Evolutionary conservation across 306 rosid genomes (phyloP).

Genomic region (Trifolium fragiferum): DNA sequence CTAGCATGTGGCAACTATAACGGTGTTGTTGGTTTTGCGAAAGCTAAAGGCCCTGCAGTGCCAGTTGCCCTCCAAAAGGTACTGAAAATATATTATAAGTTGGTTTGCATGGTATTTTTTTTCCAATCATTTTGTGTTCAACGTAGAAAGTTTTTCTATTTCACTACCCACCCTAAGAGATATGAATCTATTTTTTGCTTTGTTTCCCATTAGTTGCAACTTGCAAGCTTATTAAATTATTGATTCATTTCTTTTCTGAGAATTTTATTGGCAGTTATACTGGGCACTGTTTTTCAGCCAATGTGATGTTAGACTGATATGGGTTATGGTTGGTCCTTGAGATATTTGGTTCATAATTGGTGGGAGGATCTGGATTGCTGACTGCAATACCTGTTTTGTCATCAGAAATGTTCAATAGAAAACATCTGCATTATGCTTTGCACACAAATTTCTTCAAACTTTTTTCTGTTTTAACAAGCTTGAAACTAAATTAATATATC

Average conservation of each 20-base stretch:
- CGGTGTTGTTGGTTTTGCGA: conserved; percentile 88
- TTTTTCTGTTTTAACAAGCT: conserved; percentile 21
- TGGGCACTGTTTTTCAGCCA: conserved; percentile 22
- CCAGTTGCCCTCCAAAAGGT: conserved; percentile 91
- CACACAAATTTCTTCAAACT: neutral
- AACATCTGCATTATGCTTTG: conserved; percentile 10
- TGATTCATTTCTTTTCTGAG: neutral
- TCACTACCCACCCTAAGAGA: neutral
- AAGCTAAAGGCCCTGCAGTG: conserved; percentile 90
- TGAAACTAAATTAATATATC: conserved; percentile 6
- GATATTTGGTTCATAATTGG: conserved; percentile 25
- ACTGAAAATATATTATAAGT: conserved; percentile 38
- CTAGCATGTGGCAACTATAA: conserved; percentile 94
- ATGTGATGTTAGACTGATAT: conserved; percentile 10
- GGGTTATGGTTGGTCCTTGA: conserved; percentile 3
- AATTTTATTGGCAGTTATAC: neutral
- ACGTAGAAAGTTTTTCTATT: conserved; percentile 13
- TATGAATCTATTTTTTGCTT: conserved; percentile 33
- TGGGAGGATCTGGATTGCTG: conserved; percentile 5
- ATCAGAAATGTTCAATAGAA: conserved; percentile 17
- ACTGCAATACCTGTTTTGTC: conserved; percentile 1
- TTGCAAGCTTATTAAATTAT: neutral
- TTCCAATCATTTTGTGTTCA: neutral
- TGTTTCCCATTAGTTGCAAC: neutral
- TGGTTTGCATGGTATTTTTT: conserved; percentile 25